Conservation (phyloP, 495 filamentous ascomycete species). For the Ascodesmis nigricans region DNA sequence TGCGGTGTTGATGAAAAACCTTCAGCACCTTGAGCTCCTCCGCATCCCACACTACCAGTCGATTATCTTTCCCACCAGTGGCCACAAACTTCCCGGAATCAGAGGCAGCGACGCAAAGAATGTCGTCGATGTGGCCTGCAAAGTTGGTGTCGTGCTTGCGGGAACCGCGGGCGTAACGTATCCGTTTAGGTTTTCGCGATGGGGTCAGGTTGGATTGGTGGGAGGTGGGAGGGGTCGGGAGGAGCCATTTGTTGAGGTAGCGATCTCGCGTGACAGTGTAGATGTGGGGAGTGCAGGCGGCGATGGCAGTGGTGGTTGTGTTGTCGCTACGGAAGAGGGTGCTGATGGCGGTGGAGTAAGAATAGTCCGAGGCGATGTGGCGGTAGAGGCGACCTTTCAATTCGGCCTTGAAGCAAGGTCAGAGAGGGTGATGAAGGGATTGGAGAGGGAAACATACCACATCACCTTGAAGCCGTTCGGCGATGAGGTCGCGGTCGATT, state of each 20-base stretch:
- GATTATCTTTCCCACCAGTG: constrained; percentile 65
- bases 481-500: constrained; percentile 77
- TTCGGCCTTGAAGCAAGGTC: constrained; percentile 35
- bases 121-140: constrained; percentile 51
- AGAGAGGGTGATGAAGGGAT: constrained; percentile 8
- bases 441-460: constrained; percentile 30
- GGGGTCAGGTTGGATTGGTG: constrained; percentile 13
- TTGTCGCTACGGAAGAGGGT: constrained; percentile 55
- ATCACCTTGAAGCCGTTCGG: constrained; percentile 72
- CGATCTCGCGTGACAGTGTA: constrained; percentile 80
- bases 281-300: constrained; percentile 49
- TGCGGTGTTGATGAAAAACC: constrained; percentile 81
- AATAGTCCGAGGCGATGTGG: constrained; percentile 44
- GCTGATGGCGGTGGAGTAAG: constrained; percentile 38
- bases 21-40: constrained; percentile 50
- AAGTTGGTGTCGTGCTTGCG: constrained; percentile 23
- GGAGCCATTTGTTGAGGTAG: constrained; percentile 67
- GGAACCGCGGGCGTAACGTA: constrained; percentile 43
- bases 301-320: constrained; percentile 56
- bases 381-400: constrained; percentile 77
- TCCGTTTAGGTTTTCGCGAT: constrained; percentile 48
- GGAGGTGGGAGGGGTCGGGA: constrained; percentile 25
- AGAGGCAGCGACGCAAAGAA: constrained; percentile 66
- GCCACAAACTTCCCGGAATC: constrained; percentile 74
- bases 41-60: constrained; percentile 70